Conservation (phyloP, 164 flowering plant genomes). For the Magnolia changhungtana region DNA sequence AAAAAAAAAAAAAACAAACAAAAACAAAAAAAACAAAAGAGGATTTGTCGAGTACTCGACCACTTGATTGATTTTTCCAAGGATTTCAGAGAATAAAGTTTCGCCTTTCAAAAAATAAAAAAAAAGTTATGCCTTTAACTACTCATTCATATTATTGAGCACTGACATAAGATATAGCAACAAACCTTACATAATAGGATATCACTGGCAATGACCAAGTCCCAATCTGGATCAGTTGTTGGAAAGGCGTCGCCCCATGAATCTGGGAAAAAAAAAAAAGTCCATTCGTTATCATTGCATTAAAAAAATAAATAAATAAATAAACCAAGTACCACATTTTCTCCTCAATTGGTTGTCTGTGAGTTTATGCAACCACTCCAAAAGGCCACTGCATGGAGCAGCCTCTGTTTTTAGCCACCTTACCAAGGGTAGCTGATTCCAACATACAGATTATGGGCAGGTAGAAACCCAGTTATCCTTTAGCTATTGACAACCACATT, state of each 20-base stretch:
- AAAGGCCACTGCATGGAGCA: background rate
- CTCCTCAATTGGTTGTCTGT: background rate
- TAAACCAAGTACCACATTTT: background rate
- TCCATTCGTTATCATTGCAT: background rate
- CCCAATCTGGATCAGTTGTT: constrained; percentile 61
- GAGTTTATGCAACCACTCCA: background rate
- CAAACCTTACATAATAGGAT: constrained; percentile 75
- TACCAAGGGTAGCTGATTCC: too few relatives aligned
- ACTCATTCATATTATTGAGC: background rate
- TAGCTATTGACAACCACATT: too few relatives aligned
- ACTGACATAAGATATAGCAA: constrained; percentile 10
- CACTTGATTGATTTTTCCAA: too few relatives aligned
- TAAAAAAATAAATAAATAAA: background rate
- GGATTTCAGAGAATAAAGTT: too few relatives aligned
- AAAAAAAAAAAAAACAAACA: too few relatives aligned
- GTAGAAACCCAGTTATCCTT: too few relatives aligned
- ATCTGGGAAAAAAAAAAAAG: constrained; percentile 47
- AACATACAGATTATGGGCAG: too few relatives aligned
- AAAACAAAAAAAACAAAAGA: too few relatives aligned
- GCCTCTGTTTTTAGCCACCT: background rate
- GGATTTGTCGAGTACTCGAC: too few relatives aligned
- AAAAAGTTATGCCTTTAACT: background rate
- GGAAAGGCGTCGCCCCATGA: constrained; percentile 99
- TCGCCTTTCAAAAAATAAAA: too few relatives aligned
- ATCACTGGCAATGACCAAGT: constrained; percentile 88